These are phyloP conservation scores for Alliaria petiolata DNA, from an alignment of 345 rosid species.

Conservation along the genomic window DNA sequence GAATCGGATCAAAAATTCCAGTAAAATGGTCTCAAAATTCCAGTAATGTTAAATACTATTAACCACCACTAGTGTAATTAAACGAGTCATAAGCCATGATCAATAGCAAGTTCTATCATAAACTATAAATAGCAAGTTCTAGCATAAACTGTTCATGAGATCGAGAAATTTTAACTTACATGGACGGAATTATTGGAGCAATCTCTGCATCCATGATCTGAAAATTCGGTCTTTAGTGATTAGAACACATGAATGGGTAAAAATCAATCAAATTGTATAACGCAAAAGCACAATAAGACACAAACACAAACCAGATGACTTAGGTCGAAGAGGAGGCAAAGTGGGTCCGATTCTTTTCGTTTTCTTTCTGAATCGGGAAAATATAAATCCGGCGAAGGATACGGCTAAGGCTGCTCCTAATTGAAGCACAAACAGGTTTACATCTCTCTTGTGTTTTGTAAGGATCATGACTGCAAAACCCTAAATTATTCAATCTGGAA, in stretches of 20 bases:
- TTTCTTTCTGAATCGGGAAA: conserved; percentile 43
- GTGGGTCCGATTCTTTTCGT: conserved; percentile 35
- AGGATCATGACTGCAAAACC: conserved; percentile 18
- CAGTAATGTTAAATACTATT: not conserved
- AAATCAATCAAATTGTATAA: not conserved
- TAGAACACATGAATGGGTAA: not conserved
- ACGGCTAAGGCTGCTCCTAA: conserved; percentile 69
- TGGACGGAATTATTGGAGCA: not conserved
- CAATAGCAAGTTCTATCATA: no score
- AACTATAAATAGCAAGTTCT: no score
- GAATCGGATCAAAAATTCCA: not conserved
- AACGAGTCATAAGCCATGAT: not conserved
- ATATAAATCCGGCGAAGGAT: conserved; percentile 70
- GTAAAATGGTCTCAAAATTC: not conserved
- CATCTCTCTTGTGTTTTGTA: conserved; percentile 42
- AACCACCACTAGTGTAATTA: not conserved
- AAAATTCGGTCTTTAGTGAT: not conserved
- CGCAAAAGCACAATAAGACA: conserved; percentile 2
- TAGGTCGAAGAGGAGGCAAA: conserved; percentile 30
- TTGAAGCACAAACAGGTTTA: conserved; percentile 52
- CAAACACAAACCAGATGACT: conserved; percentile 23
- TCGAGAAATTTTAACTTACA: conserved; percentile 1
- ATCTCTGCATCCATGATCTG: conserved; percentile 35
- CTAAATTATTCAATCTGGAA: not conserved
- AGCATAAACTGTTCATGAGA: not conserved